phyloP scores from a whole-genome alignment of 108 stramenopile species.

The Schizochytrium sp. region DNA sequence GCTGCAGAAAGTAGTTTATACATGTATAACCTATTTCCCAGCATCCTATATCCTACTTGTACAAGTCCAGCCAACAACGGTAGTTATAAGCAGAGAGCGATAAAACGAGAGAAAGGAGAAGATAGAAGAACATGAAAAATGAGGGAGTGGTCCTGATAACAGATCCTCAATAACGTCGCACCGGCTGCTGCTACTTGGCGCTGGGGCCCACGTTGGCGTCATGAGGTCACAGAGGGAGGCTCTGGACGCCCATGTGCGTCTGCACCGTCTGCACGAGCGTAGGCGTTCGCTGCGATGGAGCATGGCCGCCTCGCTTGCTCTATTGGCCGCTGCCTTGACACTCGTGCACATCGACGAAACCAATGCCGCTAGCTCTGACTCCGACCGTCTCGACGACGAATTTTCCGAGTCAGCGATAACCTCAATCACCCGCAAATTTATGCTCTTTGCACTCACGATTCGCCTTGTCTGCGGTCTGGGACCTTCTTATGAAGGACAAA shows the following conservation, averaged over 20 bases:
- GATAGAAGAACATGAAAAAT: too few relatives aligned
- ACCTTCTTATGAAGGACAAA: neutral
- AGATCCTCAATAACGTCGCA: too few relatives aligned
- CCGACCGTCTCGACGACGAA: neutral
- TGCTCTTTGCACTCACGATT: neutral
- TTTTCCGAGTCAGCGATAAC: neutral
- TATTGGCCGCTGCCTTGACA: neutral
- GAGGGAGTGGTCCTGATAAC: too few relatives aligned
- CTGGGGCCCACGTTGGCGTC: neutral
- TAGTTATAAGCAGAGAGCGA: neutral
- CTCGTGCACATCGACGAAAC: constrained; percentile 29
- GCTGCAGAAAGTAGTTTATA: too few relatives aligned
- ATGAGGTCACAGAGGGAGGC: neutral
- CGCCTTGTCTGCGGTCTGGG: neutral
- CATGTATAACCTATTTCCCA: too few relatives aligned
- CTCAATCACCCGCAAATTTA: neutral
- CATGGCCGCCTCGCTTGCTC: neutral
- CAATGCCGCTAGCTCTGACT: neutral
- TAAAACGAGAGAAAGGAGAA: neutral
- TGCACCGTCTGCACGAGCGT: neutral
- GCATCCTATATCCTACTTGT: too few relatives aligned
- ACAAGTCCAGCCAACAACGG: neutral
- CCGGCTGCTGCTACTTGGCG: neutral
- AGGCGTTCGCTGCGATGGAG: neutral
- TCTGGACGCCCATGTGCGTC: neutral